These are phyloP conservation scores for Tylopilus cervinicoccineus DNA, from an alignment of 768 basidiomycete species.

Conservation along the genomic window DNA sequence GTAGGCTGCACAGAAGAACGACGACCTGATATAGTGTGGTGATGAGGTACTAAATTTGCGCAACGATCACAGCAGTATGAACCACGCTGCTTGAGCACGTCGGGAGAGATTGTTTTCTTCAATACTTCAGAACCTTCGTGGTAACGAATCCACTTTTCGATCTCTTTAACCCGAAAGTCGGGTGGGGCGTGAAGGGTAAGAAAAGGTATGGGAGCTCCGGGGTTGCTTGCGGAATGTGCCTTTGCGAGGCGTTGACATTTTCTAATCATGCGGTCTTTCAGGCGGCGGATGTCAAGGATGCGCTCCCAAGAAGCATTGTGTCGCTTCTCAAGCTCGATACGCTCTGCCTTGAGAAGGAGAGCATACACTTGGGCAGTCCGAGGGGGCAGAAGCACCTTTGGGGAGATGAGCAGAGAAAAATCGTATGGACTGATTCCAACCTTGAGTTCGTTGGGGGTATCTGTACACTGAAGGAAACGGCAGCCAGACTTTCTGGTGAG, in stretches of 20 bases:
- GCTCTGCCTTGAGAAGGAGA: slow-evolving; percentile 60
- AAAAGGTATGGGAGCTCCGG: slow-evolving; percentile 45
- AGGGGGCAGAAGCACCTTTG: slow-evolving; percentile 65
- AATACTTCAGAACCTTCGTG: slow-evolving; percentile 33
- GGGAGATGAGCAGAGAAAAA: slow-evolving; percentile 1
- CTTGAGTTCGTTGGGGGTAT: slow-evolving; percentile 73
- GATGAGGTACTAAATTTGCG: slow-evolving; percentile 31
- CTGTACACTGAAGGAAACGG: slow-evolving; percentile 72
- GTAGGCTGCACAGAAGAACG: slow-evolving; percentile 25
- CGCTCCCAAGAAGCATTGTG: slow-evolving; percentile 59
- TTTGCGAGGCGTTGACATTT: slow-evolving; percentile 67
- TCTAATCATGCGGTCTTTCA: slow-evolving; percentile 81
- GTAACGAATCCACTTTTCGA: slow-evolving; percentile 72
- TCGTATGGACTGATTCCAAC: slow-evolving; percentile 30
- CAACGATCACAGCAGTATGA: slow-evolving; percentile 34
- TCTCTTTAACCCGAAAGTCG: slow-evolving; percentile 73
- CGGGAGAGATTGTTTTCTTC: slow-evolving; percentile 18
- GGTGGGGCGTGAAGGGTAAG: slow-evolving; percentile 64
- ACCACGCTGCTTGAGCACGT: slow-evolving; percentile 23
- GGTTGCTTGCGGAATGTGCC: slow-evolving; percentile 35
- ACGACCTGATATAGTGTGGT: slow-evolving; percentile 26
- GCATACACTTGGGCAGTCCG: slow-evolving; percentile 62
- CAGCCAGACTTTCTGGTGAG: slow-evolving; percentile 51
- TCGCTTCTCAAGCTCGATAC: slow-evolving; percentile 56
- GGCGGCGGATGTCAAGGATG: slow-evolving; percentile 67